These are phyloP conservation scores for Linanthus parryae DNA, from an alignment of 148 eudicot genomes.

Conservation along the genomic window DNA sequence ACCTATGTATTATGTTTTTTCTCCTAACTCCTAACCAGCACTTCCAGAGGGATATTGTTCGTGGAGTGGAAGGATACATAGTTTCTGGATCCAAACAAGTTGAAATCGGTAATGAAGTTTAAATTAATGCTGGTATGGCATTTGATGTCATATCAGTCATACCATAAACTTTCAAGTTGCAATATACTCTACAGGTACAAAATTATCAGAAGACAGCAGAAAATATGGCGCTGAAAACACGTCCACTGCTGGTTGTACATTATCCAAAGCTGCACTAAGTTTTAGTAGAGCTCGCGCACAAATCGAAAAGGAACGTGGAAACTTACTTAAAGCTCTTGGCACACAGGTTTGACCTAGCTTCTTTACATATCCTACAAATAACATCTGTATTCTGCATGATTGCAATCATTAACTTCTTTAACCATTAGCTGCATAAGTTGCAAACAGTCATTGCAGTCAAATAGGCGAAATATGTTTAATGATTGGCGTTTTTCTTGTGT, in stretches of 20 bases:
- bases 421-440: too few species aligned
- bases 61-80: constrained; percentile 72
- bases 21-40: constrained; percentile 29
- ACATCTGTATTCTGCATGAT: background rate
- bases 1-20: constrained; percentile 1
- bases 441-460: too few species aligned
- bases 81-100: constrained; percentile 74
- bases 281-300: constrained; percentile 59
- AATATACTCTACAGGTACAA: constrained; percentile 34
- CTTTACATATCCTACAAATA: background rate
- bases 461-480: too few species aligned
- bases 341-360: constrained; percentile 45
- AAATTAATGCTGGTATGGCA: too few species aligned
- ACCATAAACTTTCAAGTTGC: too few species aligned
- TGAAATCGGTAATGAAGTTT: constrained; percentile 47
- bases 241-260: constrained; percentile 50
- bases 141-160: too few species aligned
- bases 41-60: constrained; percentile 68
- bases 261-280: constrained; percentile 50
- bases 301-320: constrained; percentile 63
- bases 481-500: too few species aligned
- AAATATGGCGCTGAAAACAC: constrained; percentile 68
- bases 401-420: too few species aligned
- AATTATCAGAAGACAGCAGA: constrained; percentile 66
- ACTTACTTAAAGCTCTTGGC: constrained; percentile 56